Percentiles rank a stretch among this genome's conserved stretches.
Conservation (phyloP, 805 yeast genomes). For the Candida nonsorbophila region DNA sequence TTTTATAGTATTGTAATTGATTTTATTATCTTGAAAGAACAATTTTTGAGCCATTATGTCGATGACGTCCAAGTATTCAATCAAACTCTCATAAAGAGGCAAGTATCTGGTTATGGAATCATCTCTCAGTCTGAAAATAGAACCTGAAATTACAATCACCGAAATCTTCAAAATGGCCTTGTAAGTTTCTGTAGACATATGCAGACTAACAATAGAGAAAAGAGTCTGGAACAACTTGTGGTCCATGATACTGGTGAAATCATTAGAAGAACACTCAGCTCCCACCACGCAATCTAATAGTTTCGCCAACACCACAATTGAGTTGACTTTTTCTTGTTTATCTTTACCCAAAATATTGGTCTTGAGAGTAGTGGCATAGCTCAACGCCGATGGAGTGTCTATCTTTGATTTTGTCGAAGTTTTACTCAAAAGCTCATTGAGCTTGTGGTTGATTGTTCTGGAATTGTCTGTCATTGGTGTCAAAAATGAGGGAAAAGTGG, state of each 20-base stretch:
- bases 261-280: slow-evolving; percentile 27
- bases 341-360: slow-evolving; percentile 40
- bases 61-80: slow-evolving; percentile 35
- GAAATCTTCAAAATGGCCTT: slow-evolving; percentile 41
- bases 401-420: slow-evolving; percentile 26
- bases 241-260: slow-evolving; percentile 31
- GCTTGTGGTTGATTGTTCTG: slow-evolving; percentile 38
- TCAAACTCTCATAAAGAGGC: slow-evolving; percentile 31
- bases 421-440: slow-evolving; percentile 37
- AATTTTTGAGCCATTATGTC: slow-evolving; percentile 39
- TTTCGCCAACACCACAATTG: slow-evolving; percentile 50
- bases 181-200: slow-evolving; percentile 41
- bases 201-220: slow-evolving; percentile 34
- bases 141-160: slow-evolving; percentile 37
- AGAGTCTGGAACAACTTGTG: slow-evolving; percentile 34
- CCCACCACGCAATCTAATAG: slow-evolving; percentile 39
- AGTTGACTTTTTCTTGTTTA: slow-evolving; percentile 46
- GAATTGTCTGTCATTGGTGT: slow-evolving; percentile 37
- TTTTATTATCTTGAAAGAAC: slow-evolving; percentile 39
- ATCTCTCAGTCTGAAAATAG: slow-evolving; percentile 33
- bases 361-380: slow-evolving; percentile 32
- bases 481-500: too few relatives aligned
- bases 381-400: slow-evolving; percentile 26
- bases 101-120: slow-evolving; percentile 28
- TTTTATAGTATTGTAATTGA: slow-evolving; percentile 38